Evolutionary conservation across 2,329 filamentous ascomycete species (phyloP).

Genomic region (Fusarium bactridioides): DNA sequence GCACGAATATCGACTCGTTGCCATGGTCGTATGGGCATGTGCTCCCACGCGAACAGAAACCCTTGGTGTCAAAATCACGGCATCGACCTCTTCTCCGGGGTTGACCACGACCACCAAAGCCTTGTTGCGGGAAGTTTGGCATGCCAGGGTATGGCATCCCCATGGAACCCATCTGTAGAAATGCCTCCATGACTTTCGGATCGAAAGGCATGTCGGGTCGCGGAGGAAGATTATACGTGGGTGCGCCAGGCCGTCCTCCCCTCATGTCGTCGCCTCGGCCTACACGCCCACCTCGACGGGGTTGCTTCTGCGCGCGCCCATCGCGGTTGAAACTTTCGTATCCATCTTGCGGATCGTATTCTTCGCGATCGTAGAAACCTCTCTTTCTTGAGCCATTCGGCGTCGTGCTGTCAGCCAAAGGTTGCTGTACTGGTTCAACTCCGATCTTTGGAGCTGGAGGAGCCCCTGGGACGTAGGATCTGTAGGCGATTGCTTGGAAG

Average conservation of each 20-base stretch:
- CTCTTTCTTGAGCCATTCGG: slow-evolving; percentile 46
- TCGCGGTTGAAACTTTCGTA: slow-evolving; percentile 39
- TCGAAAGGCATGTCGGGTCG: slow-evolving; percentile 57
- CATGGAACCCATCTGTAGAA: slow-evolving; percentile 69
- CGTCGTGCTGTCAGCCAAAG: slow-evolving; percentile 18
- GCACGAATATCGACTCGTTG: slow-evolving; percentile 55
- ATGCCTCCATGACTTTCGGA: slow-evolving; percentile 66
- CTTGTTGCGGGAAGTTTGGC: slow-evolving; percentile 49
- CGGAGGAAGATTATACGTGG: slow-evolving; percentile 26
- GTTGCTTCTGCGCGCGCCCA: slow-evolving; percentile 65
- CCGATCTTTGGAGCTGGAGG: slow-evolving; percentile 49
- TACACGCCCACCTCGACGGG: slow-evolving; percentile 59
- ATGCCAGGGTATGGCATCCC: slow-evolving; percentile 53
- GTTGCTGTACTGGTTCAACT: slow-evolving; percentile 25
- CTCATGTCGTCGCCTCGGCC: slow-evolving; percentile 37
- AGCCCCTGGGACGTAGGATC: slow-evolving; percentile 66
- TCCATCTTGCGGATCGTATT: slow-evolving; percentile 25
- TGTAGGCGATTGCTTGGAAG: slow-evolving; percentile 70
- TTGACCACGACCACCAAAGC: slow-evolving; percentile 35
- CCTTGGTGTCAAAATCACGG: slow-evolving; percentile 75
- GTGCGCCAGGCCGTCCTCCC: slow-evolving; percentile 25
- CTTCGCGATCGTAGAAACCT: slow-evolving; percentile 46
- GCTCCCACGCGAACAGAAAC: slow-evolving; percentile 73
- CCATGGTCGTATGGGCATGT: slow-evolving; percentile 76
- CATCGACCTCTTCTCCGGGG: slow-evolving; percentile 61